These are phyloP conservation scores for Plasmodium coatneyi DNA, from an alignment of 169 alveolate species.

Conservation along the genomic window DNA sequence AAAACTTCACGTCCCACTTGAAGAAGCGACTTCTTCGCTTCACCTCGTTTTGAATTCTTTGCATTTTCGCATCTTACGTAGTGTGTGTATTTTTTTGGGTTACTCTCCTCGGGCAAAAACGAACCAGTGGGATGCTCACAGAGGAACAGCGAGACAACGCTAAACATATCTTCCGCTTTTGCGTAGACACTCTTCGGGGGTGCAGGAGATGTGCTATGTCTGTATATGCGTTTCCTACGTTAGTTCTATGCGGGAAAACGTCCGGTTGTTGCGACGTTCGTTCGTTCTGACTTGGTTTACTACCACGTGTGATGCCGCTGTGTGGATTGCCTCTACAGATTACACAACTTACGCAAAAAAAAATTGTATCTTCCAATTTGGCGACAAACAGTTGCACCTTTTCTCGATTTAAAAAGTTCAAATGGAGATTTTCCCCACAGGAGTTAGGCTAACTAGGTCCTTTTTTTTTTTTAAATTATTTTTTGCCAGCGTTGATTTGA, in stretches of 20 bases:
- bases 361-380: background rate
- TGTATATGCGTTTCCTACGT: background rate
- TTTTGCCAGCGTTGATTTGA: background rate
- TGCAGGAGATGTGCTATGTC: background rate
- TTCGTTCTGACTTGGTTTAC: background rate
- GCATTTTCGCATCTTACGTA: constrained; percentile 41
- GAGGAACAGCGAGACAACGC: background rate
- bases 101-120: background rate
- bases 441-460: background rate
- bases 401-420: background rate
- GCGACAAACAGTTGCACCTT: background rate
- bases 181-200: background rate
- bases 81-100: background rate
- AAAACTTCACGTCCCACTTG: background rate
- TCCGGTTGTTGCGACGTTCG: background rate
- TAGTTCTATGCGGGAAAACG: background rate
- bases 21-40: constrained; percentile 5
- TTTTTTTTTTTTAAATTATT: background rate
- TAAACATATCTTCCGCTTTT: background rate
- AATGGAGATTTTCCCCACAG: background rate
- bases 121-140: background rate
- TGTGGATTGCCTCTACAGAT: background rate
- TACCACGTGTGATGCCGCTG: background rate
- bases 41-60: background rate
- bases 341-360: background rate